Base-by-base conservation (phyloP, 192 early-diverging fungal species). In the Geosiphon pyriformis region DNA sequence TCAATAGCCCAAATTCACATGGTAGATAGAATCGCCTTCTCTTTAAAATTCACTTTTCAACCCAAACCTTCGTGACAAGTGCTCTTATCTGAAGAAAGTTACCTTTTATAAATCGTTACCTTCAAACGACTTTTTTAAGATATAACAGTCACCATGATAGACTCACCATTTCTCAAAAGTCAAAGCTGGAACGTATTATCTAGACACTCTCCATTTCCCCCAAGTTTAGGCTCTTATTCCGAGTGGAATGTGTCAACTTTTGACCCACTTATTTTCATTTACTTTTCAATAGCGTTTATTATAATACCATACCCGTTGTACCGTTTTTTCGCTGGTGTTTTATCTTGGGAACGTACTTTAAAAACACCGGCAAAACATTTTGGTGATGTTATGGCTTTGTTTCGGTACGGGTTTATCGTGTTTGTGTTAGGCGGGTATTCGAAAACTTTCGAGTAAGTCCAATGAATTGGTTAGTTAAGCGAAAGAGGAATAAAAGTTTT, bases 351-450 rank as follows among this genome's bases (percentile, higher is more conserved):
- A 61, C 74, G 82, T 17, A 80, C 84, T 54, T 71, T 72, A 17
- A 89, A 91, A 65, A 82, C 82, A 34, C 72, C 80, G 2, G 79
- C 79, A 23, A 79, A 87, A 32, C 85, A 88, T 60, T 89, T 82
- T 67, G 84, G 85, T 61, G 88, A 91, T 68, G 22, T 84, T 1
- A 72, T 87, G 11, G 67, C 75, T 18, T 81, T 79, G 0, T 70
- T 87, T 11, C 71, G 82, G 1, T 91, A 89, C 72, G 72, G 82
- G 8, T 77, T 82, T 34, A 74, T 91, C 22, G 70, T 91, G 3
- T 91, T 91, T 69, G 83, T 87, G 32, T 81, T 91, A 77, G 89
- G 89, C 47, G 87, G 86, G 72, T 91, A 91, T 69, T 73, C 88
- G 18, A 74, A 78, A 48, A 85, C 86, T 18, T 79, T 89, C 48